Evolutionary conservation across 73 alveolate species (phyloP), one percentile per base, ranked within the genome.

Genomic region (Symbiodinium natans): DNA sequence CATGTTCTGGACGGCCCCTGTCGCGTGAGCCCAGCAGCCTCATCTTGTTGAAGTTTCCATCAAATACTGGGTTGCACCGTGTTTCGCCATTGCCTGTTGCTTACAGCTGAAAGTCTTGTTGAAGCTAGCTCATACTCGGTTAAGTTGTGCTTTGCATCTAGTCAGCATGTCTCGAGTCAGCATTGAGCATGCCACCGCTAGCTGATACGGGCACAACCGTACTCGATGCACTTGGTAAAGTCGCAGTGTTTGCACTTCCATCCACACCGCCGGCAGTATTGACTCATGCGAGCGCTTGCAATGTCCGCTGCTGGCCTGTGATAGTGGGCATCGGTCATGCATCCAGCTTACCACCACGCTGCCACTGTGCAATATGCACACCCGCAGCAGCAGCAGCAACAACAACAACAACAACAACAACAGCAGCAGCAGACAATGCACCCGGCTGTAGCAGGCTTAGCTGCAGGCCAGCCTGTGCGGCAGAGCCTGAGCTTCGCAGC

Each of bases 291-390:
- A 13, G 21, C 80, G 34, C 33, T 29, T 29, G 80, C 80, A 19
- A 63, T 63, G 80, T 46, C 59, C 59, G 36, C 38, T 63, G 80
- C 80, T 63, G 80, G 36, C 80, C 80, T 63, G 80, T 29, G 80
- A 63, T 63, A 23, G 40, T 63, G 21, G 6, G 59, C 36, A 29
- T 63, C 27, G 80, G 93, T 56, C 93, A 86, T 86, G 93, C 83
- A 86, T 86, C 93, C 82, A 29, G 13, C 80, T 29, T 86, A n/a
- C 82, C 93, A 86, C 56, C 93, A 86, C 39, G 93, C 93, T 33
- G 82, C 82, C 54, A 86, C 93, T 6, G 54, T 54, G 93, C 93
- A 86, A 59, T 86, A 86, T 52, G 93, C 83, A 17, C 93, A 86
- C 56, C 75, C 92, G 33, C 77, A 23, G 25, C 93, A 71, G 34